Conservation (phyloP, 1,284 basidiomycete genomes). For the Gomphus bonarii region DNA sequence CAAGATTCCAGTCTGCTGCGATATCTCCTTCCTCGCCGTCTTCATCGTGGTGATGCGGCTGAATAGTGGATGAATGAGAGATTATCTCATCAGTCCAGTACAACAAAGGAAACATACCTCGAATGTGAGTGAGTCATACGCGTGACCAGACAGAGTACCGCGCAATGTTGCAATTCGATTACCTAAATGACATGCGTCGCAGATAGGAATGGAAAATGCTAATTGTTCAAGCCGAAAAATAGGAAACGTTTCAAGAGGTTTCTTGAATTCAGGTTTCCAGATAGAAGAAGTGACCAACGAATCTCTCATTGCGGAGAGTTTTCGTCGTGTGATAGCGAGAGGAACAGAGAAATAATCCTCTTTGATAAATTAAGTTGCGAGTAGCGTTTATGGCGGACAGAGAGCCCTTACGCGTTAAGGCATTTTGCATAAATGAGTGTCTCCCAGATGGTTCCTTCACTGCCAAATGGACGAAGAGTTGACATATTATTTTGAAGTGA, state of each 20-base stretch:
- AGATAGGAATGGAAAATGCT: slow-evolving; percentile 48
- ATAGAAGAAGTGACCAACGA: slow-evolving; percentile 69
- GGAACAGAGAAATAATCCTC: slow-evolving; percentile 68
- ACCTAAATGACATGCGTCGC: slow-evolving; percentile 73
- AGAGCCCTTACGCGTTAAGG: slow-evolving; percentile 39
- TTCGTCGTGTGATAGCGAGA: slow-evolving; percentile 48
- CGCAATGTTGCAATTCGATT: slow-evolving; percentile 49
- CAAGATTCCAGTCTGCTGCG: slow-evolving; percentile 38
- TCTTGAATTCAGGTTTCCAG: slow-evolving; percentile 65
- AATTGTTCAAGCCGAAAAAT: slow-evolving; percentile 42
- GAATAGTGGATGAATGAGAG: slow-evolving; percentile 6
- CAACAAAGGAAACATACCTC: slow-evolving; percentile 26
- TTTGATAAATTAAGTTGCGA: slow-evolving; percentile 10
- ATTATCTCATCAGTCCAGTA: background rate
- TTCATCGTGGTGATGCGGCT: slow-evolving; percentile 22
- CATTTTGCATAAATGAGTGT: slow-evolving; percentile 40
- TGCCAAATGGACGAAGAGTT: slow-evolving; percentile 74
- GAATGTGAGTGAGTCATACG: slow-evolving; percentile 52
- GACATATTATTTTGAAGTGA: slow-evolving; percentile 79
- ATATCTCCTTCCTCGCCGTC: slow-evolving; percentile 18
- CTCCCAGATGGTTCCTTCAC: slow-evolving; percentile 45
- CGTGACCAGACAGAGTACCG: slow-evolving; percentile 45
- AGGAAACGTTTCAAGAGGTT: slow-evolving; percentile 55
- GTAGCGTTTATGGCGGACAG: slow-evolving; percentile 5
- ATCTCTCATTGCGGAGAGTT: slow-evolving; percentile 56